Base-by-base conservation (phyloP, 495 filamentous ascomycete species). In the Sporormia fimetaria region DNA sequence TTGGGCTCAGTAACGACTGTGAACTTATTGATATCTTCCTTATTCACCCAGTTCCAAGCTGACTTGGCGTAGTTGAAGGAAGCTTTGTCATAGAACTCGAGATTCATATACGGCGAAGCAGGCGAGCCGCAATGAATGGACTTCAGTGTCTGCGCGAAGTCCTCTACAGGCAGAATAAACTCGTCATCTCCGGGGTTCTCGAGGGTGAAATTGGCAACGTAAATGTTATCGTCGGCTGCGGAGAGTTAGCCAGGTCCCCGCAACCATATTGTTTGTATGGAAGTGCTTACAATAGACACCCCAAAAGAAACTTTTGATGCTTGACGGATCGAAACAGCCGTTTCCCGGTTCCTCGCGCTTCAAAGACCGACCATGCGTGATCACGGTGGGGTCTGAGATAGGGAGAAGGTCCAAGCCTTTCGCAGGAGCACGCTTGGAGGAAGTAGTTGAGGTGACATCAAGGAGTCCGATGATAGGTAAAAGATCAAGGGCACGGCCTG, bases 141-240 rank as follows among this genome's bases (percentile, higher is more conserved):
- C 23, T 45, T 45, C 16, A 45, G 25, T 11, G 15, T 4, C 17
- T 45, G 30, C 24, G 42, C 32, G 26, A 45, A 45, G 17, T 27
- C 25, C 22, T 45, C 33, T 18, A 45, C 16, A n/a, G 42, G 42
- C 17, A 45, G 23, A 16, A 45, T 45, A 28, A 37, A 45, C 18
- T 45, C 42, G 26, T 45, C 33, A 15, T 37, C 33, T n/a, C 23
- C 33, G 6, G 23, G 24, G 21, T 45, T 45, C 3, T 7, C 11
- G 17, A 45, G 27, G 6, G 42, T 45, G 18, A 45, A 45, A 27
- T 45, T 45, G 15, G 42, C 42, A 4, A 33, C 17, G 34, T 45
- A 45, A 12, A 45, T 37, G 26, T 20, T 38, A 28, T 38, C 29
- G 25, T 34, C 42, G 30, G 42, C 42, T 45, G 15, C 14, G 2